Evolutionary conservation across 2,329 filamentous ascomycete species (phyloP).

Genomic region (Claviceps spartinae): DNA sequence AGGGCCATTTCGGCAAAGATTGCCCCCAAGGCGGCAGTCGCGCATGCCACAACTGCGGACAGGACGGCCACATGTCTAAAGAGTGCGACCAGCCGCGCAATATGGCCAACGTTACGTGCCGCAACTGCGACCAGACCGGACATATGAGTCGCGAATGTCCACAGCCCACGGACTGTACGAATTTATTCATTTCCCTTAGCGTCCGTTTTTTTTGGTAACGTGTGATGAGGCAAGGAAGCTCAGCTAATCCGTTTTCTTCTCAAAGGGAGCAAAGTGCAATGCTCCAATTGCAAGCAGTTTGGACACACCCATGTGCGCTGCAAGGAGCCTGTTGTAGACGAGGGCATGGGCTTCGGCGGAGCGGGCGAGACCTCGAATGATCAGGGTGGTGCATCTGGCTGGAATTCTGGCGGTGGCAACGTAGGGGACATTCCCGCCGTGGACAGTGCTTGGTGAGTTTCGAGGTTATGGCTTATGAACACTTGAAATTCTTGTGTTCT

Average conservation of each 20-base stretch:
- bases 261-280: conserved; percentile 26
- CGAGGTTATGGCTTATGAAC: not conserved
- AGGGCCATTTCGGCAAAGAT: conserved; percentile 48
- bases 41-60: conserved; percentile 48
- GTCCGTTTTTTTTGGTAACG: no score
- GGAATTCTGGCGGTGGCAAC: conserved; percentile 5
- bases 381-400: conserved; percentile 1
- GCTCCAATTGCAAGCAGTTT: conserved; percentile 23
- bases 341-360: conserved; percentile 7
- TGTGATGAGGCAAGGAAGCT: not conserved
- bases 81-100: conserved; percentile 36
- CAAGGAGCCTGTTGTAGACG: conserved; percentile 14
- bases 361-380: conserved; percentile 5
- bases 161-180: conserved; percentile 33
- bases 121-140: conserved; percentile 45
- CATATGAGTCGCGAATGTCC: conserved; percentile 51
- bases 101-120: conserved; percentile 39
- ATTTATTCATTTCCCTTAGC: no score
- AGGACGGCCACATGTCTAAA: conserved; percentile 42
- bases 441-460: not conserved
- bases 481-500: no score
- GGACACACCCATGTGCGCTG: conserved; percentile 27
- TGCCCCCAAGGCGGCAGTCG: conserved; percentile 47
- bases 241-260: not conserved
- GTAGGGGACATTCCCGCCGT: not conserved